phyloP scores from a whole-genome alignment of 2,329 filamentous ascomycete genomes.

The Shiraia bambusicola region DNA sequence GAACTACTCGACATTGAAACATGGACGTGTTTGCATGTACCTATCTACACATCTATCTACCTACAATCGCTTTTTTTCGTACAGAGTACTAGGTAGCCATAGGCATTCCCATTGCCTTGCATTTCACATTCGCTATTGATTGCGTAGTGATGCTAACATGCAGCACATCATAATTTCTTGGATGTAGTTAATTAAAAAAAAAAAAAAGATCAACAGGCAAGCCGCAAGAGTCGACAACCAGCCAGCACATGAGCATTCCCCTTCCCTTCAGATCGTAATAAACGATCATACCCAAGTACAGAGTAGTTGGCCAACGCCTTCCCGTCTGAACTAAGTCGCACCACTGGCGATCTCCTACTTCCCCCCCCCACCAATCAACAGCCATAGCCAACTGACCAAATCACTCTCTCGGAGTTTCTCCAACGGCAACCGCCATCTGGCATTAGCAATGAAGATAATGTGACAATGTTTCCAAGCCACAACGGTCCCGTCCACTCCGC shows the following conservation, averaged over 20 bases:
- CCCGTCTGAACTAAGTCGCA: slow-evolving; percentile 20
- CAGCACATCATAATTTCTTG: not conserved
- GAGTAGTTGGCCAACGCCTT: slow-evolving; percentile 27
- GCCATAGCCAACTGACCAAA: slow-evolving; percentile 22
- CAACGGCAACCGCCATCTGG: slow-evolving; percentile 1
- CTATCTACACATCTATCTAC: not conserved
- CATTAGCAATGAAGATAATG: slow-evolving; percentile 2
- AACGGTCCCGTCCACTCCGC: no score
- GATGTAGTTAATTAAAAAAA: no score
- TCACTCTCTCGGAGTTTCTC: slow-evolving; percentile 14
- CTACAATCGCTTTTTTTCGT: not conserved
- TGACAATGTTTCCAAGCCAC: not conserved
- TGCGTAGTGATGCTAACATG: not conserved
- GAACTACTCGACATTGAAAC: no score
- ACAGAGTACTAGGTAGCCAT: not conserved
- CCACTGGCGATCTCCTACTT: slow-evolving; percentile 31
- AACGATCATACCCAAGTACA: no score
- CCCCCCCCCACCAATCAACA: slow-evolving; percentile 24
- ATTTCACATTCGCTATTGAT: no score
- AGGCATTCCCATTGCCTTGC: not conserved
- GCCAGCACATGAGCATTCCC: no score
- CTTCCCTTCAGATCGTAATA: no score
- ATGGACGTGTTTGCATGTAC: not conserved
- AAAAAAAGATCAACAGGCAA: slow-evolving; percentile 5
- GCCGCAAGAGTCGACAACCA: no score